A percentile compares a stretch with the other conserved stretches of the same genome.
phyloP scores from a whole-genome alignment of 495 filamentous ascomycete genomes.

The Aspergillus carlsbadensis region DNA sequence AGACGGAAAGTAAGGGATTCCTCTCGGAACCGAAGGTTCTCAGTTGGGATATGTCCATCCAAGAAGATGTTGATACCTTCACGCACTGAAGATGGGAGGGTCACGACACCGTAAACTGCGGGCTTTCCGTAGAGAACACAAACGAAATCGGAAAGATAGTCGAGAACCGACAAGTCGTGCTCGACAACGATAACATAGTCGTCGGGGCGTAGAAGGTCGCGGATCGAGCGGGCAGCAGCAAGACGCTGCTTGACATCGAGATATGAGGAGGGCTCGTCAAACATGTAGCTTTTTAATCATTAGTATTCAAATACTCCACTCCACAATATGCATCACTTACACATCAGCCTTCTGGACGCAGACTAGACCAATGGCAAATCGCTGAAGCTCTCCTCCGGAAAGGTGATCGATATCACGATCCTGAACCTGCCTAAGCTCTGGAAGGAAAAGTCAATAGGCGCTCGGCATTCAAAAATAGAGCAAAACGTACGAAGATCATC shows the following conservation, averaged over 20 bases:
- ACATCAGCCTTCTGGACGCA: slow-evolving; percentile 97
- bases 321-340: slow-evolving; percentile 43
- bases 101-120: slow-evolving; percentile 97
- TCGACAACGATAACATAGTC: slow-evolving; percentile 98
- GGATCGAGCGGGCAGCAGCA: slow-evolving; percentile 86
- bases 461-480: neutral
- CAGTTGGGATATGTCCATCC: slow-evolving; percentile 94
- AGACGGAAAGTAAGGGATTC: slow-evolving; percentile 97
- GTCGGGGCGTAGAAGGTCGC: slow-evolving; percentile 78
- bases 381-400: slow-evolving; percentile 95
- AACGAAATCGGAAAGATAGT: slow-evolving; percentile 97
- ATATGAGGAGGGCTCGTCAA: slow-evolving; percentile 97
- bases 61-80: slow-evolving; percentile 99
- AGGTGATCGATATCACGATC: slow-evolving; percentile 85
- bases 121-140: slow-evolving; percentile 95
- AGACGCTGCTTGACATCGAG: slow-evolving; percentile 98
- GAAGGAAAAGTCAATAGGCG: slow-evolving; percentile 34
- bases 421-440: slow-evolving; percentile 81
- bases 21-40: slow-evolving; percentile 97
- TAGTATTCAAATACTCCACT: neutral
- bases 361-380: slow-evolving; percentile 92
- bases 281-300: slow-evolving; percentile 76
- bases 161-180: slow-evolving; percentile 96
- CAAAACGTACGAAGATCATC: slow-evolving; percentile 66
- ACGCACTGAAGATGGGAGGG: slow-evolving; percentile 88